Evolutionary conservation across 345 rosid species (phyloP).

Genomic region (Eutrema heterophyllum): DNA sequence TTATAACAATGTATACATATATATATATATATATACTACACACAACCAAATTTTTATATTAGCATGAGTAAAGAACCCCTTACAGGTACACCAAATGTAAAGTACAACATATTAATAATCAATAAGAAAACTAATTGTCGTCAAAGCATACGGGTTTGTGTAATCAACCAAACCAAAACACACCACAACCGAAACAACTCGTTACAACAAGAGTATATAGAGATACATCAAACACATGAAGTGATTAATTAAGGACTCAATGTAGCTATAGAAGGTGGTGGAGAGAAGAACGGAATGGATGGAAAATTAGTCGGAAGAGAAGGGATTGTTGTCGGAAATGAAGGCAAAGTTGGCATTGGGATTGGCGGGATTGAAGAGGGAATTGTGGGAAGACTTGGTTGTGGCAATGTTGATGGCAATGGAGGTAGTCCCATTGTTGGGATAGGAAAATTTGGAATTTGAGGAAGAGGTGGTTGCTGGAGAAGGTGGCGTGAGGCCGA

Average conservation of each 20-base stretch:
- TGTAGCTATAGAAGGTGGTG: background rate
- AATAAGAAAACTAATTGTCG: background rate
- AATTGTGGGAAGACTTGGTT: background rate
- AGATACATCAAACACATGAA: background rate
- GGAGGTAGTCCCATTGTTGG: slow-evolving; percentile 26
- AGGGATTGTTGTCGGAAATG: background rate
- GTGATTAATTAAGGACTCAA: background rate
- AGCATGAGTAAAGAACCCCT: background rate
- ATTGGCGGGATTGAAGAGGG: background rate
- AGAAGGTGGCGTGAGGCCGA: slow-evolving; percentile 26
- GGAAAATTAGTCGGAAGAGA: background rate
- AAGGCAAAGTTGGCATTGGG: background rate
- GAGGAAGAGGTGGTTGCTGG: slow-evolving; percentile 29
- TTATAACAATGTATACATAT: background rate
- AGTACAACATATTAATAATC: background rate
- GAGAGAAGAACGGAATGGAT: background rate
- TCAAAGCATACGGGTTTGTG: background rate
- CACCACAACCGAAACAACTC: background rate
- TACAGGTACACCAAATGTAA: background rate
- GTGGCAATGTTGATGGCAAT: slow-evolving; percentile 5
- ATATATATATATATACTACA: background rate
- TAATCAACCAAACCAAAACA: background rate
- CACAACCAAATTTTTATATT: background rate
- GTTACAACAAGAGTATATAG: background rate
- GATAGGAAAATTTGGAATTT: slow-evolving; percentile 18